Evolutionary conservation across 345 rosid genomes (phyloP).

Genomic region (Eucalyptus dawsonii): DNA sequence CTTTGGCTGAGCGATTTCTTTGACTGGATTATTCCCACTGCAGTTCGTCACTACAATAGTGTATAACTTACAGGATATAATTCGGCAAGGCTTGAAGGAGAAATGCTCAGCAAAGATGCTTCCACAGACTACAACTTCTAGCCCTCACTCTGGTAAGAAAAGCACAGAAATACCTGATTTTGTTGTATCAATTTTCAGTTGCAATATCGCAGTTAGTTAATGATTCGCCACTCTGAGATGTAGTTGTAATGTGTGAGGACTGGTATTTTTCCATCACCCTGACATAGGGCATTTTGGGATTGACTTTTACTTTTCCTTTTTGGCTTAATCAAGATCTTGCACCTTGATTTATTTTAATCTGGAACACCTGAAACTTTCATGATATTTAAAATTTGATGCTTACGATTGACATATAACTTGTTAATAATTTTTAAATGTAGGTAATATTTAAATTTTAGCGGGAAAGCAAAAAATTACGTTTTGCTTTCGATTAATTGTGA

Average conservation of each 20-base stretch:
- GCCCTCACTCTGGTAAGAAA: constrained; percentile 46
- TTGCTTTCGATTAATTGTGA: background rate
- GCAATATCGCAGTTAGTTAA: background rate
- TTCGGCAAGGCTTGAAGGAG: constrained; percentile 49
- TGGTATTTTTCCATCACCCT: background rate
- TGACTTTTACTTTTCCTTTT: background rate
- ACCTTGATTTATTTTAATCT: background rate
- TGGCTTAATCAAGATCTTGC: background rate
- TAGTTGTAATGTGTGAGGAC: background rate
- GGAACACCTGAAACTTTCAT: background rate
- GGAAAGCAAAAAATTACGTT: background rate
- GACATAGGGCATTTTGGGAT: background rate
- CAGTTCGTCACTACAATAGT: background rate
- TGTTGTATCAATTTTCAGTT: background rate
- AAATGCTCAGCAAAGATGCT: constrained; percentile 61
- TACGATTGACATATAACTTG: background rate
- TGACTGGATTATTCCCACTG: background rate
- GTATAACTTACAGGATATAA: constrained; percentile 36
- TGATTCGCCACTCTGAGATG: background rate
- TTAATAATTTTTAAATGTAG: background rate
- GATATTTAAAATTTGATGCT: background rate
- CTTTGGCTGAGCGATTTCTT: background rate
- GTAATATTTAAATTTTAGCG: background rate
- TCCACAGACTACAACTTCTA: constrained; percentile 24
- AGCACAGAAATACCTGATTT: background rate